Base-by-base conservation (phyloP, 441 rosid genomes). In the Pelargonium cotyledonis region DNA sequence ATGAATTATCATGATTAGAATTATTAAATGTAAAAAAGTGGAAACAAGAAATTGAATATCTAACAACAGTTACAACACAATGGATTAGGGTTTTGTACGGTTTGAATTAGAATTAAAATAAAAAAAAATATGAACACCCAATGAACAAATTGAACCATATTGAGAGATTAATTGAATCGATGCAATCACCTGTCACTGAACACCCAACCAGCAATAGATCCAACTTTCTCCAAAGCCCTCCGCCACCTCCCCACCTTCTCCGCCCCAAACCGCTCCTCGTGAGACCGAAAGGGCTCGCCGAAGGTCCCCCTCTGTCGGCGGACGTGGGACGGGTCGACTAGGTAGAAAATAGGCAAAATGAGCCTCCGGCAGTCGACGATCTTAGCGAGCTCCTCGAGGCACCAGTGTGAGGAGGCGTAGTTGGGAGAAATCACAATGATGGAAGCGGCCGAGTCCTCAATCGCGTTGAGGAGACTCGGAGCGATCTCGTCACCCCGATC, bases 401-500 rank as follows among this genome's bases (percentile, higher is more conserved):
- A 69, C 73, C 73, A 69, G 51, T 35, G 31, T n/a, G 76, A 73
- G 26, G 19, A 4, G 12, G 71, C 76, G 71, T 73, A 73, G 0
- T 0, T 5, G 12, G 11, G 60, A 26, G 76, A 73, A 62, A 73
- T 11, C 26, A 73, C 68, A 6, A 65, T 41, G 40, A 73, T 49
- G 8, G 76, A 70, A 21, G 60, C 66, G 53, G 68, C 71, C 1
- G 73, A 70, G 47, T 63, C 73, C 61, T 70, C 58, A 21, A 85
- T 85, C 1, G 77, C 82, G 5, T 67, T 71, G 5, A 58, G 14
- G 0, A 83, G 79, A 65, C 72, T 77, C 6, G 72, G 76, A 19
- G 35, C 46, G 41, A 83, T 73, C 81, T 77, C 85, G 15, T 80
- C 81, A 0, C 89, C 85, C 41, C 76, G 55, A 12, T 75, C 23